Evolutionary conservation across 192 early-diverging fungal genomes (phyloP).

Genomic region (Umbelopsis vinacea): DNA sequence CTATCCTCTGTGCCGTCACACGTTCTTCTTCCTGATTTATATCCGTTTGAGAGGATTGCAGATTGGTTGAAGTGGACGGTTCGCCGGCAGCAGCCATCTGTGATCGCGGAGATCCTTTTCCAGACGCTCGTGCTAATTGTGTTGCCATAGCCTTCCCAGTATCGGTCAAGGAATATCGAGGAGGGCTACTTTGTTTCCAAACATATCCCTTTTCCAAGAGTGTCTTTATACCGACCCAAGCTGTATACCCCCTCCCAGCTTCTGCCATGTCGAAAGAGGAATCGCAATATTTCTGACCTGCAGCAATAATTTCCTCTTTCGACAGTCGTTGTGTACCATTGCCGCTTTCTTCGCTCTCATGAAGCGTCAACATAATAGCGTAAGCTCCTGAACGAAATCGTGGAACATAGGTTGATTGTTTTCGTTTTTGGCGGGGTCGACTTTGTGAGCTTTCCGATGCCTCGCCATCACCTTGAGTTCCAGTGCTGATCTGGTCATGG

Average conservation of each 20-base stretch:
- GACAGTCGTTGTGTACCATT: conserved; percentile 44
- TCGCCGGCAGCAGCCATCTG: too few species aligned
- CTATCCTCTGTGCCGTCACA: too few species aligned
- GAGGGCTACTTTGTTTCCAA: conserved; percentile 61
- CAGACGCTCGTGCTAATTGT: conserved; percentile 17
- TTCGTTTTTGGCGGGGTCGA: not conserved
- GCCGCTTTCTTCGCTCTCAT: conserved; percentile 35
- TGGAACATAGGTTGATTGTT: conserved; percentile 69
- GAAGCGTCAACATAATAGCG: conserved; percentile 75
- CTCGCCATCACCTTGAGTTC: not conserved
- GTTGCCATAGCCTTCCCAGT: conserved; percentile 68
- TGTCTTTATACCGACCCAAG: conserved; percentile 79
- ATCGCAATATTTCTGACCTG: conserved; percentile 69
- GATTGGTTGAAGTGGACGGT: too few species aligned
- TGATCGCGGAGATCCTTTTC: not conserved
- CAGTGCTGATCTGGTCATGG: conserved; percentile 7
- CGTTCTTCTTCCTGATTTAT: too few species aligned
- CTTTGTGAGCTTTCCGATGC: not conserved
- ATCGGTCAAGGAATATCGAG: conserved; percentile 72
- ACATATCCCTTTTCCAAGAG: conserved; percentile 72
- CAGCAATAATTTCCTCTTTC: conserved; percentile 71
- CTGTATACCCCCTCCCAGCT: conserved; percentile 62
- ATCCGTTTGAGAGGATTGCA: too few species aligned
- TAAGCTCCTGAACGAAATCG: conserved; percentile 78
- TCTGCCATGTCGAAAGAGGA: conserved; percentile 64